Evolutionary conservation across 306 rosid species (phyloP).

Genomic region (Castanospermum australe): DNA sequence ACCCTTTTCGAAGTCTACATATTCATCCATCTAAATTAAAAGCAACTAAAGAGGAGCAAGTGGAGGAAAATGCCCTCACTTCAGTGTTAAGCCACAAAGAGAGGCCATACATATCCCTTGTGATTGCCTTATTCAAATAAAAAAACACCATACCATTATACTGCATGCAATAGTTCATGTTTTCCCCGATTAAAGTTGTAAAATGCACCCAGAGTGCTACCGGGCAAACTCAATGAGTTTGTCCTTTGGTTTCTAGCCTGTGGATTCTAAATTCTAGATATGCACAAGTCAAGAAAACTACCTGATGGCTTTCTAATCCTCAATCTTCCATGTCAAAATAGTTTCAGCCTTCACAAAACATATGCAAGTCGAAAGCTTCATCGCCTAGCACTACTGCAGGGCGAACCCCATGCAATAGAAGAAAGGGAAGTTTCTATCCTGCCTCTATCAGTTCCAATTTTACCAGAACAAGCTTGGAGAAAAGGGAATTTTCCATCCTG

Average conservation of each 20-base stretch:
- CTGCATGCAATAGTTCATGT: no score
- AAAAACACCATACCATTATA: not conserved
- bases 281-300: not conserved
- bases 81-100: not conserved
- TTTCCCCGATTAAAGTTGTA: not conserved
- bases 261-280: not conserved
- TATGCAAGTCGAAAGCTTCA: slow-evolving; percentile 3
- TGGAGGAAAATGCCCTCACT: not conserved
- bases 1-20: not conserved
- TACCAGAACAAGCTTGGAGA: not conserved
- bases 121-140: not conserved
- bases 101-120: not conserved
- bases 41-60: not conserved
- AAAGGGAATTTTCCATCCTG: not conserved
- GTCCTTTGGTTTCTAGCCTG: not conserved
- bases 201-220: not conserved
- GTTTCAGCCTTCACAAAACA: not conserved
- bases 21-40: not conserved
- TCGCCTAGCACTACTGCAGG: not conserved
- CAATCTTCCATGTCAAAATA: not conserved
- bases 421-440: not conserved
- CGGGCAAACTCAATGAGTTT: not conserved
- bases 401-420: not conserved
- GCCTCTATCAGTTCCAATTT: not conserved
- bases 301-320: not conserved